phyloP scores from a whole-genome alignment of 768 basidiomycete species.

The Mrakia frigida region DNA sequence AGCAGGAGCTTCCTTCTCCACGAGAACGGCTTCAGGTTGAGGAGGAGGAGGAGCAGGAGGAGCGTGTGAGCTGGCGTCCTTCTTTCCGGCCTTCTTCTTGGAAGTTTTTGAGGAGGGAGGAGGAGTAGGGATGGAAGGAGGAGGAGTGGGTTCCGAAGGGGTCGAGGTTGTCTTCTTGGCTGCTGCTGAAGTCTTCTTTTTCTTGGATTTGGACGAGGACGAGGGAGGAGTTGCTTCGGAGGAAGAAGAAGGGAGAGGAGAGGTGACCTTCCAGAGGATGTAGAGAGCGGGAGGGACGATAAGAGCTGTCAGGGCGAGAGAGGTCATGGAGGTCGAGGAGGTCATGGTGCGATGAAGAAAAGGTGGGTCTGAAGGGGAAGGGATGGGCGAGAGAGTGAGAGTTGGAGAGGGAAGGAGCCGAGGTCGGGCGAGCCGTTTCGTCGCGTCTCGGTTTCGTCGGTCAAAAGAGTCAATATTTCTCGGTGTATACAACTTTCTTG shows the following conservation, averaged over 20 bases:
- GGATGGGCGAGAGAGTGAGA: background rate
- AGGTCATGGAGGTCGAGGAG: background rate
- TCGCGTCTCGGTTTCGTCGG: background rate
- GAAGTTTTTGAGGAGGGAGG: background rate
- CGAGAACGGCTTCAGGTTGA: background rate
- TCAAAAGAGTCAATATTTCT: no score
- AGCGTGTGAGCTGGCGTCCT: background rate
- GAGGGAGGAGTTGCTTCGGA: background rate
- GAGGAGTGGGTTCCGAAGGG: background rate
- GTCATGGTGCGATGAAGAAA: background rate
- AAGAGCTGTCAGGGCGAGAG: background rate
- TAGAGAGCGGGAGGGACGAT: constrained; percentile 6
- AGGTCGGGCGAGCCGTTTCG: background rate
- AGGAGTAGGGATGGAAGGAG: background rate
- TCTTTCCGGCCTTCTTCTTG: background rate
- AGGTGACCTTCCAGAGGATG: constrained; percentile 24
- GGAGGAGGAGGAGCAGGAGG: background rate
- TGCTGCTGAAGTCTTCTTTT: background rate
- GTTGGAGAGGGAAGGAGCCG: background rate
- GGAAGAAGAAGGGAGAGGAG: background rate
- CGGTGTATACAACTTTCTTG: no score
- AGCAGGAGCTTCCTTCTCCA: background rate
- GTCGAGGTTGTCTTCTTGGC: background rate
- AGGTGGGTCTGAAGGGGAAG: background rate
- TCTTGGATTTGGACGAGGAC: background rate